Evolutionary conservation across 2,329 filamentous ascomycete genomes (phyloP).

Genomic region (Remersonia thermophila): DNA sequence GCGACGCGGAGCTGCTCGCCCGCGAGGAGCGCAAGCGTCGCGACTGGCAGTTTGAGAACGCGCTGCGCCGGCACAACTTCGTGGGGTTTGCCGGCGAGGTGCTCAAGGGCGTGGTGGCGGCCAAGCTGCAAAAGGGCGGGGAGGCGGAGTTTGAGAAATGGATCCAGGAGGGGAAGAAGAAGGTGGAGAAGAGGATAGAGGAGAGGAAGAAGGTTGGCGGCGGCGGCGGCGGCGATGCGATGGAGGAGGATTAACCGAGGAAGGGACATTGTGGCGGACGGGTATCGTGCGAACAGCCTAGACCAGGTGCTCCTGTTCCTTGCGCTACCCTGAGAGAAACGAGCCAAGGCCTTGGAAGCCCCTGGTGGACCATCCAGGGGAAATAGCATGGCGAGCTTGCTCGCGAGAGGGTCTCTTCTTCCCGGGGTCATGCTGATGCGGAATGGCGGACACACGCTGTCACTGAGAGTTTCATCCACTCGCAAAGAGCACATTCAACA

Average conservation of each 20-base stretch:
- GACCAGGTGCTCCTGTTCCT: too few relatives aligned
- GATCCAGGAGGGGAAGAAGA: conserved; percentile 46
- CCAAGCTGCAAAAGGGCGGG: conserved; percentile 53
- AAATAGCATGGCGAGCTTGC: too few relatives aligned
- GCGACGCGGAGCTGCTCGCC: conserved; percentile 65
- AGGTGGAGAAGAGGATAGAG: conserved; percentile 22
- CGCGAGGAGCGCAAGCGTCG: conserved; percentile 72
- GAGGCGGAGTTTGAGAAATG: conserved; percentile 57
- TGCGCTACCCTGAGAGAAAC: too few relatives aligned
- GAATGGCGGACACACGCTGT: too few relatives aligned
- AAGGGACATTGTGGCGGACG: too few relatives aligned
- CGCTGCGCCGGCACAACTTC: conserved; percentile 84
- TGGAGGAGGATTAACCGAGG: conserved; percentile 21
- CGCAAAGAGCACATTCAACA: too few relatives aligned
- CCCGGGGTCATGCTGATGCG: too few relatives aligned
- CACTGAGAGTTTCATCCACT: too few relatives aligned
- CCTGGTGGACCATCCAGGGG: too few relatives aligned
- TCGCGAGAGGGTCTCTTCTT: too few relatives aligned
- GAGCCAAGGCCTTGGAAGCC: too few relatives aligned
- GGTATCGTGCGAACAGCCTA: too few relatives aligned
- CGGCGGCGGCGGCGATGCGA: conserved; percentile 19
- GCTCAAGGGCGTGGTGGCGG: conserved; percentile 68
- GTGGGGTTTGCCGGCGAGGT: conserved; percentile 89
- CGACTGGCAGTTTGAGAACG: conserved; percentile 92
- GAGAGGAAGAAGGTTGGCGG: conserved; percentile 19